phyloP scores from a whole-genome alignment of 2,329 filamentous ascomycete species.

The Pyrenophora teres region DNA sequence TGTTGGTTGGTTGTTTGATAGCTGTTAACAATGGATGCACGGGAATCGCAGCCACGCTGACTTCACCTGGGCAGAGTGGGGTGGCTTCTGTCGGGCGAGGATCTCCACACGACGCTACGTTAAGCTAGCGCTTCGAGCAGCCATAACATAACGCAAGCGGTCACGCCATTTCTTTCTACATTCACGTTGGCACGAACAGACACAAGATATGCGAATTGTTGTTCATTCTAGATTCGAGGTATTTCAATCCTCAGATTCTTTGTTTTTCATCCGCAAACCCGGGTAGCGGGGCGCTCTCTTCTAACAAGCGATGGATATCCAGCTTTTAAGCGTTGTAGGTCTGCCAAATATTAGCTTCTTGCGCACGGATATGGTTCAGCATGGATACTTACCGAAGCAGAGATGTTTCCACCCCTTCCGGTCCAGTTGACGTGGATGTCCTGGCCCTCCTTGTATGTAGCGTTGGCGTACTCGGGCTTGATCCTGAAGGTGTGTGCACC shows the following conservation, averaged over 20 bases:
- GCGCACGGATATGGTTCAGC: background rate
- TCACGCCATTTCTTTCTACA: background rate
- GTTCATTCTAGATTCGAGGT: slow-evolving; percentile 31
- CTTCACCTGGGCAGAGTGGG: background rate
- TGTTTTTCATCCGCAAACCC: slow-evolving; percentile 7
- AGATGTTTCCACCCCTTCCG: slow-evolving; percentile 94
- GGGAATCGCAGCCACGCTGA: no score
- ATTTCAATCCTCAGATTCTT: slow-evolving; percentile 21
- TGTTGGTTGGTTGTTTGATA: background rate
- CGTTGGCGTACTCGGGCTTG: slow-evolving; percentile 60
- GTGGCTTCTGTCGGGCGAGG: slow-evolving; percentile 5
- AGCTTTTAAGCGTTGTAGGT: slow-evolving; percentile 86
- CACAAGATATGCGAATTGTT: slow-evolving; percentile 20
- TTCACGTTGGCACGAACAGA: background rate
- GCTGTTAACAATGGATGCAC: no score
- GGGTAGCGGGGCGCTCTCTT: slow-evolving; percentile 22
- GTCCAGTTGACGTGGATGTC: slow-evolving; percentile 99
- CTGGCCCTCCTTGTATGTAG: slow-evolving; percentile 80
- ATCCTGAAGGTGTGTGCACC: slow-evolving; percentile 65
- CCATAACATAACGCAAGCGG: slow-evolving; percentile 3
- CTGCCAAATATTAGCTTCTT: slow-evolving; percentile 8
- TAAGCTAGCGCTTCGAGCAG: slow-evolving; percentile 9
- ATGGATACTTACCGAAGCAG: slow-evolving; percentile 65
- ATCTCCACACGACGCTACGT: slow-evolving; percentile 6
- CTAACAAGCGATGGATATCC: slow-evolving; percentile 19